Conservation (phyloP, 2,329 filamentous ascomycete genomes). For the Calonectria ilicicola region DNA sequence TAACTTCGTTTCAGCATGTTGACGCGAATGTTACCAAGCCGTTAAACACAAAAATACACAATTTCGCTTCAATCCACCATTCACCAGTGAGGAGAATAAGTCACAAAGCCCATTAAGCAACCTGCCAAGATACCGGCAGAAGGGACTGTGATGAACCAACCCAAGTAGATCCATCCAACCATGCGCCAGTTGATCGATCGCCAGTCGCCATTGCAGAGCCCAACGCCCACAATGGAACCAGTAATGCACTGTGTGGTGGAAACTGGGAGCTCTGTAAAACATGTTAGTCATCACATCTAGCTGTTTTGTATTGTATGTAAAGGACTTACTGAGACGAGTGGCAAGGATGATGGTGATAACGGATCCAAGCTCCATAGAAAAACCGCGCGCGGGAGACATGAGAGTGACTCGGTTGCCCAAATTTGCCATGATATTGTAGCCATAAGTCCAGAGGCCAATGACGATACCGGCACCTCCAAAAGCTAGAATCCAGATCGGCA, state of each 20-base stretch:
- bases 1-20: not conserved
- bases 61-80: not conserved
- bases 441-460: slow-evolving; percentile 70
- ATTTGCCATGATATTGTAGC: slow-evolving; percentile 74
- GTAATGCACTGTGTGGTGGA: slow-evolving; percentile 76
- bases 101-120: slow-evolving; percentile 70
- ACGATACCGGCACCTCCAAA: slow-evolving; percentile 65
- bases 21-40: not conserved
- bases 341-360: slow-evolving; percentile 74
- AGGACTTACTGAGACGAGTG: slow-evolving; percentile 64
- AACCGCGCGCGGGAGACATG: slow-evolving; percentile 71
- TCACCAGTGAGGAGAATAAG: slow-evolving; percentile 68
- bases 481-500: slow-evolving; percentile 71
- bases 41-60: not conserved
- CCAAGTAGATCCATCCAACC: slow-evolving; percentile 69
- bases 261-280: slow-evolving; percentile 63
- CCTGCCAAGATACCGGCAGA: slow-evolving; percentile 68
- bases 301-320: not conserved
- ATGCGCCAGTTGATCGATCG: slow-evolving; percentile 73
- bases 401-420: slow-evolving; percentile 72
- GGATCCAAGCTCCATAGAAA: slow-evolving; percentile 71
- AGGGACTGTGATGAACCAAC: slow-evolving; percentile 73
- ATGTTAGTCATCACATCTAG: slow-evolving; percentile 19
- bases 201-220: slow-evolving; percentile 69
- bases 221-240: slow-evolving; percentile 72